Conservation (phyloP, 148 eudicot species). For the Polygonum maritimum region DNA sequence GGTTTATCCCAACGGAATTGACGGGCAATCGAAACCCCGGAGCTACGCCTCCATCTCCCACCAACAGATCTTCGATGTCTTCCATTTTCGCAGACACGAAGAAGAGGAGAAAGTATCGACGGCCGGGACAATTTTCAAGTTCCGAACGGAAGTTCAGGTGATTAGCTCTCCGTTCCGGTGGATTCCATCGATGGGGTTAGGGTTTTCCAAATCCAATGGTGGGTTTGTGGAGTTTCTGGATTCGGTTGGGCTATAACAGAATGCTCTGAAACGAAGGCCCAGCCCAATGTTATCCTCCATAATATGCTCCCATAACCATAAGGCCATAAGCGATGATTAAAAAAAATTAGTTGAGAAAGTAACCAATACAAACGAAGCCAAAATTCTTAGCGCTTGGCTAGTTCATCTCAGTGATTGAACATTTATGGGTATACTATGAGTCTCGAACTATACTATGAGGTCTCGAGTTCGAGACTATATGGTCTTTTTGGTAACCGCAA, state of each 20-base stretch:
- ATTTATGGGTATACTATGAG: too few species aligned
- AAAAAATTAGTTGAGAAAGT: too few species aligned
- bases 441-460: too few species aligned
- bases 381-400: too few species aligned
- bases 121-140: background rate
- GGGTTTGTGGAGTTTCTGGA: background rate
- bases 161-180: constrained; percentile 2
- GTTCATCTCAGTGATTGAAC: too few species aligned
- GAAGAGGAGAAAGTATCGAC: background rate
- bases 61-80: constrained; percentile 86
- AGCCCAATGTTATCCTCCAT: background rate
- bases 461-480: too few species aligned
- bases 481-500: too few species aligned
- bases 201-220: background rate
- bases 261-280: background rate
- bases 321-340: too few species aligned
- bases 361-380: too few species aligned
- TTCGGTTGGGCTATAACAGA: background rate
- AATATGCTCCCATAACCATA: too few species aligned
- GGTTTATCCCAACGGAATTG: constrained; percentile 53
- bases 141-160: constrained; percentile 4
- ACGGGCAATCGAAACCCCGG: constrained; percentile 75
- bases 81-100: constrained; percentile 34
- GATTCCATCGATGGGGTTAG: background rate
- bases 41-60: constrained; percentile 57